Percentiles rank a stretch among this genome's conserved stretches.
Evolutionary conservation across 768 basidiomycete genomes (phyloP).

Genomic region (Agaricus sinodeliciosus): DNA sequence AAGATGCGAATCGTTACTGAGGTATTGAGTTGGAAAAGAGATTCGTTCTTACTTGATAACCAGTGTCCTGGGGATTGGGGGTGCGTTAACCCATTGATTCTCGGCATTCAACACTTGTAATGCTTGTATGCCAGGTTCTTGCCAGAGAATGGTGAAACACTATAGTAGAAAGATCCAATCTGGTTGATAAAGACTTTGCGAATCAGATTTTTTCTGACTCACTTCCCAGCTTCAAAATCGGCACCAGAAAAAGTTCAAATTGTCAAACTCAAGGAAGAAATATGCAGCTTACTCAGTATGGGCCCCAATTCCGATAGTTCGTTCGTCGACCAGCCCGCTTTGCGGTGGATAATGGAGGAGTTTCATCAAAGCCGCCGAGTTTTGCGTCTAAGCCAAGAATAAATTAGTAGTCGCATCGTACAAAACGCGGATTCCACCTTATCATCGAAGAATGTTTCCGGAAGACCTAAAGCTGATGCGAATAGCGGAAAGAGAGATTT

Average conservation of each 20-base stretch:
- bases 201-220: neutral
- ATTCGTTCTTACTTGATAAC: conserved; percentile 66
- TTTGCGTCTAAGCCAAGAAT: conserved; percentile 45
- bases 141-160: conserved; percentile 87
- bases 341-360: conserved; percentile 76
- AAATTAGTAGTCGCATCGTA: neutral
- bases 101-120: conserved; percentile 78
- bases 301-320: conserved; percentile 79
- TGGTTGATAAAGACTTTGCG: neutral
- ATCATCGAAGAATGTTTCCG: conserved; percentile 72
- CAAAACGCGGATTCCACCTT: conserved; percentile 44
- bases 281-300: conserved; percentile 57
- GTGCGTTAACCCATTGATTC: conserved; percentile 77
- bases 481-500: conserved; percentile 76
- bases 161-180: conserved; percentile 18
- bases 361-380: conserved; percentile 81
- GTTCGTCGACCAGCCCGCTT: conserved; percentile 48
- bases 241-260: neutral
- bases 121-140: conserved; percentile 65
- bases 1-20: neutral
- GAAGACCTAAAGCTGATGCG: conserved; percentile 71
- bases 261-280: neutral
- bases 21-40: neutral
- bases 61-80: conserved; percentile 71
- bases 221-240: conserved; percentile 35